These are phyloP conservation scores for Solanum clarkiae DNA, from an alignment of 257 asterid genomes.

Conservation along the genomic window DNA sequence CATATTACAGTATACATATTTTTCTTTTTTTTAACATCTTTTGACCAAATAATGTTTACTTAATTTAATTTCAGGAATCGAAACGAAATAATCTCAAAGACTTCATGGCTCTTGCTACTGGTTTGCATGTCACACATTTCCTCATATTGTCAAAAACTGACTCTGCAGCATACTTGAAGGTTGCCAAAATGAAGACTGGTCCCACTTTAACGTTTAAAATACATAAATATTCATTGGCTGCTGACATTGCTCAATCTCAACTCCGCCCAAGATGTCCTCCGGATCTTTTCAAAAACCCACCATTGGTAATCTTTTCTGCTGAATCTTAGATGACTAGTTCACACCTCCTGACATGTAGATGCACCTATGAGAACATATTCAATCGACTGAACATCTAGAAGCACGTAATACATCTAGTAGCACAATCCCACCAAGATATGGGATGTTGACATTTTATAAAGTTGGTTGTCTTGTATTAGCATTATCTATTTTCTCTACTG, in stretches of 20 bases:
- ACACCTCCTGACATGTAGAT: background rate
- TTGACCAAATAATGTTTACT: background rate
- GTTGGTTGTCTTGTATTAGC: background rate
- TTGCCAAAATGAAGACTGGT: constrained; percentile 41
- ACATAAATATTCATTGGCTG: constrained; percentile 61
- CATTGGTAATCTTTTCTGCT: constrained; percentile 47
- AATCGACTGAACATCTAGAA: background rate
- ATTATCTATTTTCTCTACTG: background rate
- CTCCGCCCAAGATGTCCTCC: constrained; percentile 67
- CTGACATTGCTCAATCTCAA: constrained; percentile 73
- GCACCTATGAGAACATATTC: background rate
- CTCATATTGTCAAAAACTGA: constrained; percentile 79
- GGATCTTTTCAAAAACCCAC: constrained; percentile 71
- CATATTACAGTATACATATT: background rate
- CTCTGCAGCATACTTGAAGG: constrained; percentile 67
- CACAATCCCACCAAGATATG: background rate
- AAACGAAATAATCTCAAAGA: constrained; percentile 73
- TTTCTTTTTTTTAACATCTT: background rate
- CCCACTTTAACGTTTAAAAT: constrained; percentile 92
- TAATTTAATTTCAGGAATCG: constrained; percentile 46
- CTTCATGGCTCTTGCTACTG: constrained; percentile 76
- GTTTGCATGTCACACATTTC: constrained; percentile 91
- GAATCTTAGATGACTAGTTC: background rate
- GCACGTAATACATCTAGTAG: background rate
- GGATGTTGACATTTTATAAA: background rate